Base-by-base conservation (phyloP, 192 early-diverging fungal genomes). In the Backusella parvicylindrica region DNA sequence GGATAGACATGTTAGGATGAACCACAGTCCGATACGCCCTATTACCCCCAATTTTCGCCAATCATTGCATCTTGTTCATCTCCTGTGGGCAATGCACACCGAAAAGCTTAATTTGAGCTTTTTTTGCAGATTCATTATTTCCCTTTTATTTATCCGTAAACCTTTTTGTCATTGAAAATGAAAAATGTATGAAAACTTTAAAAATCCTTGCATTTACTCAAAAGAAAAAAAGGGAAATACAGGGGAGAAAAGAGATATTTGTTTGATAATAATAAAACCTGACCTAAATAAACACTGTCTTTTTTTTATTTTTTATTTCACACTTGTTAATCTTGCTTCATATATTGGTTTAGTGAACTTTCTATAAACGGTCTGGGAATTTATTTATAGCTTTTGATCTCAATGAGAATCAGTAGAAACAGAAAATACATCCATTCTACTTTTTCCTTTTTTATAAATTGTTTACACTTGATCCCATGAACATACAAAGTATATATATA, bases 351-450 rank as follows among this genome's bases (percentile, higher is more conserved):
- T 56, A 56, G 53, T 60, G 43, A 47, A 60, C 3, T 53, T 2
- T 60, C 53, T 60, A 60, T 13, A 60, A 60, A 60, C 53, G 53
- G 53, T 28, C 53, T 60, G 53, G 21, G 53, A 60, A 60, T 60
- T 60, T 28, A 60, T 60, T 60, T 26, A 56, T 56, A 56, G 23
- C 21, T 26, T 56, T 56, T 56, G 50, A 2, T 60, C 9, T 18
- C 12, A 28, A 28, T 60, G 26, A 28, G 53, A 56, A 56, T 11
- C 2, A 56, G 26, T 28, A 12, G 53, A 60, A 60, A 12, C 53
- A 60, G 21, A 60, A 60, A 26, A 13, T 12, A 28, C 23, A 56
- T 56, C 53, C 12, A 28, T 23, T 56, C 23, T 56, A 3, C 26
- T 4, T 60, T 28, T 60, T 23, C 26, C 53, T 28, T 60, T 56